Conservation (phyloP, 2,329 filamentous ascomycete species). For the Colletotrichum gigasporum region DNA sequence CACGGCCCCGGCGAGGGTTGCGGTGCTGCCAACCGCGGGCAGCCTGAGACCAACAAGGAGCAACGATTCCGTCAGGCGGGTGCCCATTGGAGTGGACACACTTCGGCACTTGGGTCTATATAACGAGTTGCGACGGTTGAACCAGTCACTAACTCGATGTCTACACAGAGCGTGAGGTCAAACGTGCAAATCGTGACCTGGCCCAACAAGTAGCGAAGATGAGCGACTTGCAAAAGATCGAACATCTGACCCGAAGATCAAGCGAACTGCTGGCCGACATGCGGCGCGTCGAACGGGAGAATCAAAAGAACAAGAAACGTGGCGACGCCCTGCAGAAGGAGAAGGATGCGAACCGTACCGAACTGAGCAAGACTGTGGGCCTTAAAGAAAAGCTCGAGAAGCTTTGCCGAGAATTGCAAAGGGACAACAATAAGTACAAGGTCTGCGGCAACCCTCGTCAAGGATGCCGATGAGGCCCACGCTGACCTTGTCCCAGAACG, state of each 20-base stretch:
- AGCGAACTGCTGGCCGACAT: constrained; percentile 92
- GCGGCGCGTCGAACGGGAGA: constrained; percentile 94
- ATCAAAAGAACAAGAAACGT: constrained; percentile 94
- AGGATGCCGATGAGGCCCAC: neutral
- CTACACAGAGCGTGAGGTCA: constrained; percentile 86
- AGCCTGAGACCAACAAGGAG: neutral
- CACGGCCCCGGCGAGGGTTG: neutral
- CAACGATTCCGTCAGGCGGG: neutral
- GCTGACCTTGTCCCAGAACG: constrained; percentile 65
- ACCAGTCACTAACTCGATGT: constrained; percentile 42
- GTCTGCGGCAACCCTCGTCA: constrained; percentile 55
- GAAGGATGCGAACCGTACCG: constrained; percentile 87
- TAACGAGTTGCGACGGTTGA: constrained; percentile 10
- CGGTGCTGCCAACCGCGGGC: neutral
- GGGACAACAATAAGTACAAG: constrained; percentile 99
- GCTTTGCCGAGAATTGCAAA: constrained; percentile 90
- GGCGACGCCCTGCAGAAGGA: constrained; percentile 96
- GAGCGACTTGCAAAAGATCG: constrained; percentile 90
- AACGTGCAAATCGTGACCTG: constrained; percentile 91
- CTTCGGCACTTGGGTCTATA: neutral
- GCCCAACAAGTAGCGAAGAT: constrained; percentile 90
- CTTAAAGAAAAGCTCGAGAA: constrained; percentile 98
- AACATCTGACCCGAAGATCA: constrained; percentile 89
- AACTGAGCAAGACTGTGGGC: constrained; percentile 88
- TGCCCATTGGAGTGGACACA: neutral